Percentiles rank a stretch among this genome's conserved stretches.
These are phyloP conservation scores for Ascosphaera acerosa DNA, from an alignment of 2,329 filamentous ascomycete genomes.

Conservation along the genomic window DNA sequence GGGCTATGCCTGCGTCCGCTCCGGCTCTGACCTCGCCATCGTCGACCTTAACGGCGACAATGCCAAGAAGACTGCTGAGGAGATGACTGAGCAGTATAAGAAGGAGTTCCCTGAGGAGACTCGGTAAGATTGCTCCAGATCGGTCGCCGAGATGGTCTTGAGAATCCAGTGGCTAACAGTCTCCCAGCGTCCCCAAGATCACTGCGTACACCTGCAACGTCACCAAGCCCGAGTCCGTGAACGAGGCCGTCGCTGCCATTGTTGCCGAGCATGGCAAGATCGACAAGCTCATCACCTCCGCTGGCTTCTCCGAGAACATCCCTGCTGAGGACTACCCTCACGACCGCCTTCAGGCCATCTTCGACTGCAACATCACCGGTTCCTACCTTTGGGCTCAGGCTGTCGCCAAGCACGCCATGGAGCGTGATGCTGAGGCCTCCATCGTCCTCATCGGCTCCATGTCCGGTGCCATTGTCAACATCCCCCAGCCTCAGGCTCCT, in stretches of 20 bases:
- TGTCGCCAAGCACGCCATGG: slow-evolving; percentile 73
- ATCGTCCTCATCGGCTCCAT: slow-evolving; percentile 93
- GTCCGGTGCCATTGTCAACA: slow-evolving; percentile 81
- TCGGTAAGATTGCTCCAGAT: slow-evolving; percentile 1
- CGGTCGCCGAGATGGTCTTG: too few relatives aligned
- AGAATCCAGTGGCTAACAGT: slow-evolving; percentile 1
- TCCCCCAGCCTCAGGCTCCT: slow-evolving; percentile 76
- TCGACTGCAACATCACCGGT: slow-evolving; percentile 80
- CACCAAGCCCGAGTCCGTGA: slow-evolving; percentile 53
- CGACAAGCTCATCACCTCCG: slow-evolving; percentile 83
- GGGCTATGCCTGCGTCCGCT: slow-evolving; percentile 72
- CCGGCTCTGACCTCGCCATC: slow-evolving; percentile 69
- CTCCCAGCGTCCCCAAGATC: slow-evolving; percentile 44
- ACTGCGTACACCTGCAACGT: slow-evolving; percentile 84
- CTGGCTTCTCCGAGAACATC: slow-evolving; percentile 90
- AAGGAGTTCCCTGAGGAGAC: slow-evolving; percentile 41
- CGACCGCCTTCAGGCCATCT: slow-evolving; percentile 77
- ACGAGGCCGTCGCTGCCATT: slow-evolving; percentile 43
- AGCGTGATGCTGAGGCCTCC: slow-evolving; percentile 49
- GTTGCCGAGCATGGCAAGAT: slow-evolving; percentile 51
- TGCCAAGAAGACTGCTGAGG: slow-evolving; percentile 48
- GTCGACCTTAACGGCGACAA: slow-evolving; percentile 88
- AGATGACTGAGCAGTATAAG: slow-evolving; percentile 49
- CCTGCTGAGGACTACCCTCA: slow-evolving; percentile 76
- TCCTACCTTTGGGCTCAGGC: slow-evolving; percentile 71